Evolutionary conservation across 1,139 yeast species (phyloP).

Genomic region (Meyerozyma smithsonii): DNA sequence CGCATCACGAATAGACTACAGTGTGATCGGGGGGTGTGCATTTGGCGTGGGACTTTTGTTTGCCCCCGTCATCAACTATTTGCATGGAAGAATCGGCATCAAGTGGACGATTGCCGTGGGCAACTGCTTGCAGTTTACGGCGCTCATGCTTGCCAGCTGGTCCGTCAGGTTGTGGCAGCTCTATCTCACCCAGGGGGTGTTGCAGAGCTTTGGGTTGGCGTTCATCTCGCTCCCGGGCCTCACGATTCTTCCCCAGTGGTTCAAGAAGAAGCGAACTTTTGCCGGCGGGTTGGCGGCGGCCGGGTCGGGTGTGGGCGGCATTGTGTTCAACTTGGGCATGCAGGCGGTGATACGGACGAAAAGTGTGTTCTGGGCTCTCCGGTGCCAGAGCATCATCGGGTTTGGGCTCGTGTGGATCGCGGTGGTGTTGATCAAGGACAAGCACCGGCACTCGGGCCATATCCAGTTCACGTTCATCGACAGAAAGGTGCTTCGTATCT

Average conservation of each 20-base stretch:
- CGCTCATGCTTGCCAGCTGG: slow-evolving; percentile 51
- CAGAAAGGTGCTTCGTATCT: slow-evolving; percentile 20
- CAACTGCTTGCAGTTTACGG: slow-evolving; percentile 45
- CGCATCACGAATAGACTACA: slow-evolving; percentile 38
- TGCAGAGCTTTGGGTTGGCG: slow-evolving; percentile 48
- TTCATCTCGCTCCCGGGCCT: slow-evolving; percentile 41
- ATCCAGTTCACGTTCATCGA: slow-evolving; percentile 19
- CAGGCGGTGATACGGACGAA: slow-evolving; percentile 19
- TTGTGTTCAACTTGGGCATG: slow-evolving; percentile 31
- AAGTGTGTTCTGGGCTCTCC: slow-evolving; percentile 39
- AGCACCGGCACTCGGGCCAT: slow-evolving; percentile 14
- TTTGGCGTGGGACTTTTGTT: slow-evolving; percentile 33
- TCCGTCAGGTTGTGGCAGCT: slow-evolving; percentile 48
- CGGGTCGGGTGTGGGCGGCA: slow-evolving; percentile 64
- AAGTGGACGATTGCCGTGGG: slow-evolving; percentile 36
- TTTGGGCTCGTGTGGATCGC: slow-evolving; percentile 24
- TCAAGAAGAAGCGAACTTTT: slow-evolving; percentile 48
- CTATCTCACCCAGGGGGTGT: slow-evolving; percentile 47
- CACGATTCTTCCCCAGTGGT: slow-evolving; percentile 56
- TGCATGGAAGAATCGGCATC: slow-evolving; percentile 37
- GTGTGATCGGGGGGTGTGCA: slow-evolving; percentile 39
- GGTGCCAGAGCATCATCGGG: slow-evolving; percentile 27
- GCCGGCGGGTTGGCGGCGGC: slow-evolving; percentile 56
- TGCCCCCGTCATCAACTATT: slow-evolving; percentile 38
- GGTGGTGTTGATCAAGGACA: slow-evolving; percentile 18